Evolutionary conservation across 148 eudicot species (phyloP).

Genomic region (Rhododendron vialii): DNA sequence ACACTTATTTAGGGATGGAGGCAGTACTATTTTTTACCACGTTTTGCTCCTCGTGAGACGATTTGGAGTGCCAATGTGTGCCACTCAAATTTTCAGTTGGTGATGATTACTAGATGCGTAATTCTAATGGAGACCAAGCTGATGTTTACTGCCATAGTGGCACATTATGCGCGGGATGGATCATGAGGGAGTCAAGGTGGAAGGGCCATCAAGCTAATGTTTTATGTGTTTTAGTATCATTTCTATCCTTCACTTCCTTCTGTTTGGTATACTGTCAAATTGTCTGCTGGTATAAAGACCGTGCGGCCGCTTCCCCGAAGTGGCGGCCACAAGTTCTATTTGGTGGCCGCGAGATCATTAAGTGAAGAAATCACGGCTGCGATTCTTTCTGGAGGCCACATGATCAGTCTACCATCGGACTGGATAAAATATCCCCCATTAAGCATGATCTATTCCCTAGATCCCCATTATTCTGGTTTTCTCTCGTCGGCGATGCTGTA

Average conservation of each 20-base stretch:
- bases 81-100: background rate
- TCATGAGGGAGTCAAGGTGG: background rate
- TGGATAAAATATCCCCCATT: background rate
- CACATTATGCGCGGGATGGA: background rate
- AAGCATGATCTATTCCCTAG: background rate
- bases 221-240: background rate
- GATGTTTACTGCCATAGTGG: background rate
- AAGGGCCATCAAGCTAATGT: background rate
- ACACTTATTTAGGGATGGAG: too few species aligned
- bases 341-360: background rate
- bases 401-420: background rate
- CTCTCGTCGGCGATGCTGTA: background rate
- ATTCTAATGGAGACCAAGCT: background rate
- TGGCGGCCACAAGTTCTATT: background rate
- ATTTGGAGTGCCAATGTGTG: constrained; percentile 1
- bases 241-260: background rate
- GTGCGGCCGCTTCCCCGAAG: background rate
- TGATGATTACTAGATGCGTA: background rate
- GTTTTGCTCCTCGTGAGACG: background rate
- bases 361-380: background rate
- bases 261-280: background rate
- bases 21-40: background rate
- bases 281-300: background rate
- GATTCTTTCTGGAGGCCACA: background rate
- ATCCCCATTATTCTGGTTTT: background rate